Conservation (phyloP, 345 rosid genomes). For the Lagerstroemia speciosa region DNA sequence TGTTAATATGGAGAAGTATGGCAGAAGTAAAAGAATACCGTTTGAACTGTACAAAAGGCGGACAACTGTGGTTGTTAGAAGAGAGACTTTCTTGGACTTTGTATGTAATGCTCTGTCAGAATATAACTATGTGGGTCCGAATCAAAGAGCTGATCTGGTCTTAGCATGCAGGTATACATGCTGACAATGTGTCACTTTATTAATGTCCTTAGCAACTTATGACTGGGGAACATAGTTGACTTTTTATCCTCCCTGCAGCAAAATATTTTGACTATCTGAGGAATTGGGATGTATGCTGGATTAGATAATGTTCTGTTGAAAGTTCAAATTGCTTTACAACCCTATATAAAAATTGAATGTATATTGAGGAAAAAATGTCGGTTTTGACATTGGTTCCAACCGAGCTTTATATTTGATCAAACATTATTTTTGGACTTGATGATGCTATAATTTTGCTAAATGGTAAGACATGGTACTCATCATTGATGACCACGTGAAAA, state of each 20-base stretch:
- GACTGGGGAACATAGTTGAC: neutral
- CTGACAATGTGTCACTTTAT: neutral
- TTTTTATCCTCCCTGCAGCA: neutral
- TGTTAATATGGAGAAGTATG: conserved; percentile 22
- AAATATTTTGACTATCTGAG: neutral
- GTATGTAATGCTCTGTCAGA: conserved; percentile 76
- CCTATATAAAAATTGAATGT: neutral
- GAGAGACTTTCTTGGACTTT: conserved; percentile 65
- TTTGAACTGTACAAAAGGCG: conserved; percentile 90
- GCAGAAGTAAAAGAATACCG: conserved; percentile 33
- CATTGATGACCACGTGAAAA: neutral
- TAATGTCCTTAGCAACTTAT: conserved; percentile 1
- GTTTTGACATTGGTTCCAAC: no score
- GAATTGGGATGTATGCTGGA: neutral
- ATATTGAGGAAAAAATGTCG: neutral
- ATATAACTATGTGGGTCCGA: conserved; percentile 85
- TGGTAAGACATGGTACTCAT: neutral
- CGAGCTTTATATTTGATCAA: neutral
- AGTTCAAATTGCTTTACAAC: neutral
- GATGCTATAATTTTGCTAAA: neutral
- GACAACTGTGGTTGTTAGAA: conserved; percentile 60
- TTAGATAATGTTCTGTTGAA: neutral
- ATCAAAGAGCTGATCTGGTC: conserved; percentile 90
- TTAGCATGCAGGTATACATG: conserved; percentile 83
- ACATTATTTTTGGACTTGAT: neutral